Conservation (phyloP, 176 grass and related monocot genomes). For the Calamus simplicifolius region DNA sequence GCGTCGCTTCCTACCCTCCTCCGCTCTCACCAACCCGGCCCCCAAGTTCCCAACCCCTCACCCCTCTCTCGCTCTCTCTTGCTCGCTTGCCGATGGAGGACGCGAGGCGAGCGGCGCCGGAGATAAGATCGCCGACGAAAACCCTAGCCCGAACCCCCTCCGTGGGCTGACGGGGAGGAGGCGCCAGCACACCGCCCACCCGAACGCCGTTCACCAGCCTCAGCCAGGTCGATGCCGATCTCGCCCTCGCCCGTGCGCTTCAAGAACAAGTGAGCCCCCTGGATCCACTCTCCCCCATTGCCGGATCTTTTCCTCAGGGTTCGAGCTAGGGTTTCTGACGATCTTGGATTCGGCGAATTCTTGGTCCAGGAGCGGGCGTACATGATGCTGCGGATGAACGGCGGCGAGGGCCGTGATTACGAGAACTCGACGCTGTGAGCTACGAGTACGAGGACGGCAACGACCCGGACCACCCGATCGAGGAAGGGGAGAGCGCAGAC, state of each 20-base stretch:
- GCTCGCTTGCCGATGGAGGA: constrained; percentile 43
- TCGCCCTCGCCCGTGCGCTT: constrained; percentile 83
- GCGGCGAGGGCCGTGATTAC: constrained; percentile 67
- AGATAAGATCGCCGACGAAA: constrained; percentile 32
- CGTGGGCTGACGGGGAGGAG: constrained; percentile 16
- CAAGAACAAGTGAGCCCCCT: constrained; percentile 67
- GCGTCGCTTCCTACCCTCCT: too few relatives aligned
- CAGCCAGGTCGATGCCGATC: constrained; percentile 95
- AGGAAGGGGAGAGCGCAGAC: constrained; percentile 27
- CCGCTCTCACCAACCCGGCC: too few relatives aligned
- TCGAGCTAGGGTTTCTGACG: not conserved
- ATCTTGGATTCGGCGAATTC: constrained; percentile 8
- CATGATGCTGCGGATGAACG: constrained; percentile 79
- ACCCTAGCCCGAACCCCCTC: constrained; percentile 26
- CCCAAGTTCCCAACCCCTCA: too few relatives aligned
- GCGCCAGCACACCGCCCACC: not conserved
- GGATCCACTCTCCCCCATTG: not conserved
- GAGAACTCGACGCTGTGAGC: constrained; percentile 76
- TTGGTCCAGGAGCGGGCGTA: constrained; percentile 86
- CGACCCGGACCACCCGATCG: constrained; percentile 40
- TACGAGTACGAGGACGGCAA: constrained; percentile 48
- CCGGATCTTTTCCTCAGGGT: not conserved
- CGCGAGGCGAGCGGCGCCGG: constrained; percentile 47
- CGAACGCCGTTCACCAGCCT: constrained; percentile 80
- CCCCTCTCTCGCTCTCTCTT: too few relatives aligned